phyloP scores from a whole-genome alignment of 768 basidiomycete species.

The Favolaschia claudopus region DNA sequence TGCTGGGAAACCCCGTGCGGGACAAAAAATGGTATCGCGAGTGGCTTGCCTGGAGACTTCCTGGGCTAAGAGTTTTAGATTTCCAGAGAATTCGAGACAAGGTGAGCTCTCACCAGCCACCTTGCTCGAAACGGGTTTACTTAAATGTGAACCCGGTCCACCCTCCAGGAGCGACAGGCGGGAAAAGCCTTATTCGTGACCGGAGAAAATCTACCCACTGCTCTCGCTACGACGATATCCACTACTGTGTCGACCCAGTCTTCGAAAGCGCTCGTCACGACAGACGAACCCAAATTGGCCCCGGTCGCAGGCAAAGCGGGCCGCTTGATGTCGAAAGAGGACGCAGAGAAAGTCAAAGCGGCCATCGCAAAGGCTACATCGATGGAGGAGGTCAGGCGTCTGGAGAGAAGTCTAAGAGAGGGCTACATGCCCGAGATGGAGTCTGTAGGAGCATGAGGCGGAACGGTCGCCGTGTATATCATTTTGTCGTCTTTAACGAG shows the following conservation, averaged over 20 bases:
- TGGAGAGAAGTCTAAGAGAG: constrained; percentile 84
- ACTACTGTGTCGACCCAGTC: constrained; percentile 73
- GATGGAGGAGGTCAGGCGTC: constrained; percentile 84
- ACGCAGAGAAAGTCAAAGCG: constrained; percentile 84
- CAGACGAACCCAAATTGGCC: constrained; percentile 79
- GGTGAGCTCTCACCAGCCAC: constrained; percentile 66
- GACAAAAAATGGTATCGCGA: constrained; percentile 97
- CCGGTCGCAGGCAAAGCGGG: constrained; percentile 73
- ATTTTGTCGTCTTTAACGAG: constrained; percentile 25
- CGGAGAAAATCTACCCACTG: constrained; percentile 77
- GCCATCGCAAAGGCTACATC: constrained; percentile 92
- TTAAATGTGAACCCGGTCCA: constrained; percentile 21
- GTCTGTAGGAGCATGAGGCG: constrained; percentile 76
- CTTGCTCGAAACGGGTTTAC: constrained; percentile 34
- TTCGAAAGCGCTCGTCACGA: constrained; percentile 67
- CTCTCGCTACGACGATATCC: constrained; percentile 81
- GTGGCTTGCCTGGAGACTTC: constrained; percentile 92
- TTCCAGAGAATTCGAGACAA: constrained; percentile 95
- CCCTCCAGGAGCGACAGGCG: constrained; percentile 75
- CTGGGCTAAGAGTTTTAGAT: constrained; percentile 89
- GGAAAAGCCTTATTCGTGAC: constrained; percentile 83
- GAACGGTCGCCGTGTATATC: constrained; percentile 41
- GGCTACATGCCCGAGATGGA: constrained; percentile 85
- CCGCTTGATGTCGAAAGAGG: constrained; percentile 89
- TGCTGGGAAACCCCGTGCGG: constrained; percentile 84